Conservation (phyloP, 2,329 filamentous ascomycete genomes). For the Graphium sp. region DNA sequence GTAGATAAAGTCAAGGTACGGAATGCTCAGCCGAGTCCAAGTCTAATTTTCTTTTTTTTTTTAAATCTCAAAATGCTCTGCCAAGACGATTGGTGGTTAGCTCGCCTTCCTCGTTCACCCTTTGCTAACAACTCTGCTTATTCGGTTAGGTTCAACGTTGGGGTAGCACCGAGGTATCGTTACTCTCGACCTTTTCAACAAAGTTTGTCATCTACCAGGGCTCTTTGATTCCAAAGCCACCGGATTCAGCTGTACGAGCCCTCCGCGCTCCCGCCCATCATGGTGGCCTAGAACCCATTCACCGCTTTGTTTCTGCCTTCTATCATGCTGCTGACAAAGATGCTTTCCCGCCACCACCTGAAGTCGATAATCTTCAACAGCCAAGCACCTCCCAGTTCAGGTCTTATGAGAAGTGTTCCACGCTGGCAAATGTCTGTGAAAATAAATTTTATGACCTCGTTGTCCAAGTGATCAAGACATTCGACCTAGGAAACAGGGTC, state of each 20-base stretch:
- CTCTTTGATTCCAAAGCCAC: conserved; percentile 19
- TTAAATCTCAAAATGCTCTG: no score
- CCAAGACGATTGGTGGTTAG: no score
- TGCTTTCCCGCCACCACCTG: no score
- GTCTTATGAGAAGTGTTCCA: no score
- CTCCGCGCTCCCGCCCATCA: conserved; percentile 9
- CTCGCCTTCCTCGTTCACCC: no score
- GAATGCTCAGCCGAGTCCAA: conserved; percentile 6
- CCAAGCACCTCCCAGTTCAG: no score
- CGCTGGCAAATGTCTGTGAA: conserved; percentile 45
- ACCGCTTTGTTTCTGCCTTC: conserved; percentile 28
- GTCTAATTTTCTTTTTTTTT: background rate
- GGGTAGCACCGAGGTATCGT: conserved; percentile 14
- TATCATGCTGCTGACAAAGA: conserved; percentile 25
- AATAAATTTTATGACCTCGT: conserved; percentile 50
- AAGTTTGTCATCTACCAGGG: conserved; percentile 24
- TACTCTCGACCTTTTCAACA: conserved; percentile 25
- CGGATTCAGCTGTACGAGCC: conserved; percentile 17
- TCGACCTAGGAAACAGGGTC: conserved; percentile 27
- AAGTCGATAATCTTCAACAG: no score
- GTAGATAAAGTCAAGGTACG: conserved; percentile 38
- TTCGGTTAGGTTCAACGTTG: conserved; percentile 30
- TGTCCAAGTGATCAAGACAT: conserved; percentile 47
- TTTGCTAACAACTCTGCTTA: no score
- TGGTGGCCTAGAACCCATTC: conserved; percentile 12